These are phyloP conservation scores for Phytophthora ohioensis DNA, from an alignment of 352 stramenopile genomes.

Conservation along the genomic window DNA sequence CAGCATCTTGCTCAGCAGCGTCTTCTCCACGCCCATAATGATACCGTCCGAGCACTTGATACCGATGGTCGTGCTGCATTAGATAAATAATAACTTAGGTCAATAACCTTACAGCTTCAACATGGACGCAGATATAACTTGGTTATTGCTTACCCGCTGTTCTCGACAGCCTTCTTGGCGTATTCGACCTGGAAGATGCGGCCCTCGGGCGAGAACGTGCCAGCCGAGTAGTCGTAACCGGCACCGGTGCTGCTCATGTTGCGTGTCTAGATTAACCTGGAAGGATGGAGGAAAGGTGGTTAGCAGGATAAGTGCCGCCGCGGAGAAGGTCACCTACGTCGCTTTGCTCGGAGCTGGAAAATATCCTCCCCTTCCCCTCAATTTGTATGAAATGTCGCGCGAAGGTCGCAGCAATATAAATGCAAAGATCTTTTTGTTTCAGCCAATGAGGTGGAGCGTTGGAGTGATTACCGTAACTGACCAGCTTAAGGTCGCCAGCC, in stretches of 20 bases:
- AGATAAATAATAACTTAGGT: neutral
- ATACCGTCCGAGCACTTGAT: constrained; percentile 98
- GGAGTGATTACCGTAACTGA: neutral
- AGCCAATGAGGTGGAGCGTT: neutral
- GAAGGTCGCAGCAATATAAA: constrained; percentile 23
- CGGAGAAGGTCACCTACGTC: constrained; percentile 24
- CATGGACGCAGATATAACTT: neutral
- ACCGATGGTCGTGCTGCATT: constrained; percentile 95
- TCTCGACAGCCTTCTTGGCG: constrained; percentile 98
- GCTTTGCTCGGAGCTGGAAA: constrained; percentile 24
- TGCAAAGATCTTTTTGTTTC: constrained; percentile 20
- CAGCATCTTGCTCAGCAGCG: constrained; percentile 93
- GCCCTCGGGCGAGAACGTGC: constrained; percentile 98
- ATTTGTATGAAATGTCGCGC: constrained; percentile 11
- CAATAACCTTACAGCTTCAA: neutral
- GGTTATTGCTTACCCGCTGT: constrained; percentile 82
- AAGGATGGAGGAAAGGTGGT: neutral
- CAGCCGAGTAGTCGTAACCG: constrained; percentile 89
- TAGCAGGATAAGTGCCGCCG: neutral
- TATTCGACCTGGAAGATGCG: constrained; percentile 99
- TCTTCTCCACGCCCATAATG: constrained; percentile 98
- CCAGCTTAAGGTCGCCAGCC: neutral
- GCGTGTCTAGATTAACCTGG: constrained; percentile 16
- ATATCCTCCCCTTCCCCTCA: constrained; percentile 35
- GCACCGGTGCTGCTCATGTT: constrained; percentile 88